Base-by-base conservation (phyloP, 2,329 filamentous ascomycete genomes). In the Scleromitrula shiraiana region DNA sequence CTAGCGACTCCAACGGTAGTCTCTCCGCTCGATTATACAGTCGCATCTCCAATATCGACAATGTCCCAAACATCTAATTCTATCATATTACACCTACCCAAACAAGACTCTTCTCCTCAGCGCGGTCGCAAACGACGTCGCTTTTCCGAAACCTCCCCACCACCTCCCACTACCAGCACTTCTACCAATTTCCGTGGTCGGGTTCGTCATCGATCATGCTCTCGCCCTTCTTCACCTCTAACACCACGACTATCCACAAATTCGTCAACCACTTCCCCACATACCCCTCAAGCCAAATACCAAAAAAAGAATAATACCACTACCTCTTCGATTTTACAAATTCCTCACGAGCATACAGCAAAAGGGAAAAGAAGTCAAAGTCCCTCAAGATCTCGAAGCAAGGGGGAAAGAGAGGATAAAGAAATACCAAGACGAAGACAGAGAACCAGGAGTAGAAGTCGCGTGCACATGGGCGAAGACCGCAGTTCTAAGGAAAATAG, bases 81-180 rank as follows among this genome's bases (percentile, higher is more conserved):
- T 12, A 24, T 14, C 15, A 23, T 30, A 24, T 15, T 17, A 20
- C 19, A 45, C 17, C 43, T 27, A 20, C 15, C 19, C 17, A 17
- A 29, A 24, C 19, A 20, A 46, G 26, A 29, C 33, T 38, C 35
- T 19, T 50, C 41, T 38, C 42, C 49, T 40, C 41, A 50, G 44
- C 53, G 60, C 30, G 60, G 60, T 8, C 59, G 60, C 27, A 62
- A 62, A 50, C 59, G 60, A 12, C 59, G 60, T 33, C 58, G 59
- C 35, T 50, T 43, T 4, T 55, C 56, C 12, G 51, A 35, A 29
- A 49, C 29, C 23, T 51, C 53, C 19, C 47, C 43, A 2, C 50
- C 52, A 7, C 27, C 50, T 12, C 41, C 52, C 36, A 40, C 48
- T 27, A 52, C 56, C 26, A 46, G 49, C 19, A 48, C 46, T 6